These are phyloP conservation scores for Cocos nucifera DNA, from an alignment of 176 grass and related monocot genomes.

Conservation along the genomic window DNA sequence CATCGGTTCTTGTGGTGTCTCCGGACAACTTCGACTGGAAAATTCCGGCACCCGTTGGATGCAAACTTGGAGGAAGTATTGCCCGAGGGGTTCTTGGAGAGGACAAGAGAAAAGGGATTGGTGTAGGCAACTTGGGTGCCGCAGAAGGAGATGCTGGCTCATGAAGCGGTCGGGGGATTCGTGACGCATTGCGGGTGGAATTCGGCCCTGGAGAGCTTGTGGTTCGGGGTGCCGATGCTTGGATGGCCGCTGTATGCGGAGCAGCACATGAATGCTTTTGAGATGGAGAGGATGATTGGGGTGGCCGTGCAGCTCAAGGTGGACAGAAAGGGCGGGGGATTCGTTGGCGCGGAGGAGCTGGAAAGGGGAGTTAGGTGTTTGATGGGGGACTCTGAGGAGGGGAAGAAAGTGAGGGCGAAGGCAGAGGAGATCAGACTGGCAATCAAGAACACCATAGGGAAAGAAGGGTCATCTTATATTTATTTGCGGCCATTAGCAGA, in stretches of 20 bases:
- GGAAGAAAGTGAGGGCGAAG: too few relatives aligned
- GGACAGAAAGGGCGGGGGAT: background rate
- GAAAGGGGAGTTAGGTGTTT: too few relatives aligned
- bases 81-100: slow-evolving; percentile 35
- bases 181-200: slow-evolving; percentile 69
- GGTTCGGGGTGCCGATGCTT: slow-evolving; percentile 37
- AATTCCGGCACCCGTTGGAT: slow-evolving; percentile 8
- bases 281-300: slow-evolving; percentile 15
- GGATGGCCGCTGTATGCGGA: slow-evolving; percentile 46
- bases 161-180: slow-evolving; percentile 34
- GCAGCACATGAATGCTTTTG: slow-evolving; percentile 51
- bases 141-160: slow-evolving; percentile 40
- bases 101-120: slow-evolving; percentile 28
- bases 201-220: slow-evolving; percentile 46
- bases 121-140: slow-evolving; percentile 34
- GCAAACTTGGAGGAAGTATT: slow-evolving; percentile 17
- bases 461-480: too few relatives aligned
- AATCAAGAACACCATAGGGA: too few relatives aligned
- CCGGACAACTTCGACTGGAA: background rate
- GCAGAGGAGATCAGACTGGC: too few relatives aligned
- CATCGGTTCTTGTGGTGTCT: slow-evolving; percentile 53
- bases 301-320: slow-evolving; percentile 13
- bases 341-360: slow-evolving; percentile 10
- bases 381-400: too few relatives aligned
- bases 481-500: too few relatives aligned